Evolutionary conservation across 208 protist genomes (phyloP).

Genomic region (Paratrypanosoma confusum): DNA sequence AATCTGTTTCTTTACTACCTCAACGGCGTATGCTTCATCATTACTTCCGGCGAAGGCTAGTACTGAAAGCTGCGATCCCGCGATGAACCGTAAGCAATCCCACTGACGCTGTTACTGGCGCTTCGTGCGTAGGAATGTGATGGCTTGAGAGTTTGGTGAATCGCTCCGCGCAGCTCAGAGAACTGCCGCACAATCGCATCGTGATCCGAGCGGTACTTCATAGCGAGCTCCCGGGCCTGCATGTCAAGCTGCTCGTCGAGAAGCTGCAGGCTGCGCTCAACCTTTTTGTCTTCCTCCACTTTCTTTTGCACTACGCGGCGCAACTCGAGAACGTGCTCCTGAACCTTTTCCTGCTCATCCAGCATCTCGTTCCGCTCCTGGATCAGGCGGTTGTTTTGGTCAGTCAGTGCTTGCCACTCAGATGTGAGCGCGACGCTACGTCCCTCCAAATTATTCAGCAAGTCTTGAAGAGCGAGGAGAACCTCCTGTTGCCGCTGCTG

Average conservation of each 20-base stretch:
- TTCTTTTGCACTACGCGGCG: slow-evolving; percentile 64
- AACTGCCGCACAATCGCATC: slow-evolving; percentile 67
- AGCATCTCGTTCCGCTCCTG: slow-evolving; percentile 10
- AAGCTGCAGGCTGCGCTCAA: slow-evolving; percentile 56
- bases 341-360: slow-evolving; percentile 36
- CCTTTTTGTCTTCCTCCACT: slow-evolving; percentile 50
- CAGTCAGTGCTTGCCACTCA: slow-evolving; percentile 37
- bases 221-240: slow-evolving; percentile 69
- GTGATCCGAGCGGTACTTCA: slow-evolving; percentile 73
- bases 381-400: slow-evolving; percentile 35
- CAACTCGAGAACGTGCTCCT: slow-evolving; percentile 55
- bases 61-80: not conserved
- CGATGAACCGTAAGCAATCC: not conserved
- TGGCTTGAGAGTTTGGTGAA: slow-evolving; percentile 38
- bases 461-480: slow-evolving; percentile 9
- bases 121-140: slow-evolving; percentile 2
- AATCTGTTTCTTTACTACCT: not conserved
- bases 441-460: slow-evolving; percentile 14
- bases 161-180: slow-evolving; percentile 37
- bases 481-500: slow-evolving; percentile 6
- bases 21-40: not conserved
- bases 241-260: slow-evolving; percentile 61
- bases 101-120: not conserved
- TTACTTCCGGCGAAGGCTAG: not conserved
- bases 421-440: slow-evolving; percentile 10